Percentiles rank a stretch among this genome's conserved stretches.
Evolutionary conservation across 352 stramenopile species (phyloP).

Genomic region (Phytophthora multivora): DNA sequence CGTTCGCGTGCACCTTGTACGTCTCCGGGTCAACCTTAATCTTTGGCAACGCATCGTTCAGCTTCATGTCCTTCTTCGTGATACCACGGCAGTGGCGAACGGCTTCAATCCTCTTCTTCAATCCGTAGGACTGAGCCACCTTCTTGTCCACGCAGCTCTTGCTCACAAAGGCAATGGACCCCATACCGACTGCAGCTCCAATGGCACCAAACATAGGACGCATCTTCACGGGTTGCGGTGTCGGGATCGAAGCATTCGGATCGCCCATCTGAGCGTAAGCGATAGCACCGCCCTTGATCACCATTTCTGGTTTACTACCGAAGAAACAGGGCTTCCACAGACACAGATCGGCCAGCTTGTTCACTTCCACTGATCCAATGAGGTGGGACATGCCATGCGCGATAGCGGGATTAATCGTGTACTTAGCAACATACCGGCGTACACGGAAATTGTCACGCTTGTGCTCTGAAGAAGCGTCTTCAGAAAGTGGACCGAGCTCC

Average conservation of each 20-base stretch:
- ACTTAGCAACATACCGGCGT: constrained; percentile 96
- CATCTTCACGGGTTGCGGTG: constrained; percentile 96
- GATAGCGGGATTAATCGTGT: constrained; percentile 98
- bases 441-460: constrained; percentile 95
- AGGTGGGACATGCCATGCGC: constrained; percentile 96
- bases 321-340: constrained; percentile 97
- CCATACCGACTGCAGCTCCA: constrained; percentile 56
- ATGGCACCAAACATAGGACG: constrained; percentile 93
- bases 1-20: constrained; percentile 94
- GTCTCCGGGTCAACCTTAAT: constrained; percentile 97
- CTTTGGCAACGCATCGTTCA: constrained; percentile 94
- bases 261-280: constrained; percentile 97
- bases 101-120: constrained; percentile 88
- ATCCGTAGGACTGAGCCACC: constrained; percentile 70
- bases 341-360: constrained; percentile 94
- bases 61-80: constrained; percentile 96
- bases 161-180: constrained; percentile 92
- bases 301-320: constrained; percentile 95
- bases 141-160: constrained; percentile 76
- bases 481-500: constrained; percentile 85
- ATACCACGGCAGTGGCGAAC: constrained; percentile 86
- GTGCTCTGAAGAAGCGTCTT: constrained; percentile 72
- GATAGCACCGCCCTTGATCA: constrained; percentile 96
- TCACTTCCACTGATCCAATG: constrained; percentile 93
- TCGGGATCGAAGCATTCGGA: constrained; percentile 97